These are phyloP conservation scores for Lentinus brumalis DNA, from an alignment of 768 basidiomycete species.

Conservation along the genomic window DNA sequence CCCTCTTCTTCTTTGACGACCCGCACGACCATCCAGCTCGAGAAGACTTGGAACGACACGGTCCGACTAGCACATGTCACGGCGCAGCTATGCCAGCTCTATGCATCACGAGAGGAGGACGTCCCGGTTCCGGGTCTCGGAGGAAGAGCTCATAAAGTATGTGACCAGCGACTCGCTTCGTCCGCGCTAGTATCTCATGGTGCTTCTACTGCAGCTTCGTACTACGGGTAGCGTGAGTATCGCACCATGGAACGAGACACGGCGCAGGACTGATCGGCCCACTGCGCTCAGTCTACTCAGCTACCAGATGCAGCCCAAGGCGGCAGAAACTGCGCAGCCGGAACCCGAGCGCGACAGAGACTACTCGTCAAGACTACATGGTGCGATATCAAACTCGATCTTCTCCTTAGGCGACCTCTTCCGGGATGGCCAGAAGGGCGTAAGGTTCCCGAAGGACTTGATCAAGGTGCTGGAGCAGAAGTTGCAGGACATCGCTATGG, in stretches of 20 bases:
- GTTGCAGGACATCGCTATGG: conserved; percentile 92
- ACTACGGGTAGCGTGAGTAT: conserved; percentile 79
- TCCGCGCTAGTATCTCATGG: neutral
- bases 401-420: conserved; percentile 75
- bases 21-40: neutral
- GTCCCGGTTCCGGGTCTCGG: conserved; percentile 76
- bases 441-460: conserved; percentile 93
- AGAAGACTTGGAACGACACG: neutral
- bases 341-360: conserved; percentile 55
- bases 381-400: conserved; percentile 57
- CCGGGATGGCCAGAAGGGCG: conserved; percentile 78
- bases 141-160: conserved; percentile 86
- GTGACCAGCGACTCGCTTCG: neutral
- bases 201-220: conserved; percentile 55
- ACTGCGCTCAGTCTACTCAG: conserved; percentile 58
- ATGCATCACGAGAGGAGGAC: conserved; percentile 73
- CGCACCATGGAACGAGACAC: conserved; percentile 2
- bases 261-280: conserved; percentile 14
- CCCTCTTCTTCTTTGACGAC: neutral
- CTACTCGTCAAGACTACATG: conserved; percentile 65
- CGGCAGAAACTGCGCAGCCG: conserved; percentile 29
- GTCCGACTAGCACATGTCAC: conserved; percentile 48
- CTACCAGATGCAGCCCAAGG: conserved; percentile 69
- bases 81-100: conserved; percentile 72
- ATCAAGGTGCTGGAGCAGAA: conserved; percentile 88